phyloP scores from a whole-genome alignment of 495 filamentous ascomycete species.

The Rusavskia elegans region DNA sequence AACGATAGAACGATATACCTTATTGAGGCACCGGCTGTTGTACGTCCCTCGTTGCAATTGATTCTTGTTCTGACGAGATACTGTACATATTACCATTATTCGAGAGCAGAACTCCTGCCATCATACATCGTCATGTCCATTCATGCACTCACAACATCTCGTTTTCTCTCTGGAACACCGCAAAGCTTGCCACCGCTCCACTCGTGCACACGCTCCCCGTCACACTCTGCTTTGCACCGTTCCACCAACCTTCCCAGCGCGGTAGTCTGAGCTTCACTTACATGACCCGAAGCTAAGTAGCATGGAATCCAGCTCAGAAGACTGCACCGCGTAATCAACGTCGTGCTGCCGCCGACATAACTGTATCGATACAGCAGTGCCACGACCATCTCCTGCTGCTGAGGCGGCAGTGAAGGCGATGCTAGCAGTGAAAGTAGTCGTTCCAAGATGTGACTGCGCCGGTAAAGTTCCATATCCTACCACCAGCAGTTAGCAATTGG shows the following conservation, averaged over 20 bases:
- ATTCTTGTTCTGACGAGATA: no score
- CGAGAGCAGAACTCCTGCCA: no score
- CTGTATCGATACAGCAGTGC: constrained; percentile 58
- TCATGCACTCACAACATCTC: not conserved
- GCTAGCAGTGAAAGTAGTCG: constrained; percentile 54
- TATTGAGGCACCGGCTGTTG: no score
- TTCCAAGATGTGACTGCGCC: constrained; percentile 65
- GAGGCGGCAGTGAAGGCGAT: constrained; percentile 43
- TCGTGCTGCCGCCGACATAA: constrained; percentile 65
- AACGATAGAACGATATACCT: no score
- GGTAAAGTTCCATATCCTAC: constrained; percentile 70
- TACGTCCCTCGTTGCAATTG: no score
- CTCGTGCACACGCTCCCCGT: constrained; percentile 42
- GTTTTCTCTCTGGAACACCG: not conserved
- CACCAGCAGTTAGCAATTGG: not conserved
- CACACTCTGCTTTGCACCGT: constrained; percentile 53
- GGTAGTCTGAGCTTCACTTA: constrained; percentile 25
- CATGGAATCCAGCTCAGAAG: constrained; percentile 63
- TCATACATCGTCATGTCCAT: no score
- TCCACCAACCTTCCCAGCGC: constrained; percentile 40
- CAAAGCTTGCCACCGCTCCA: constrained; percentile 44
- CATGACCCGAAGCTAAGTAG: constrained; percentile 26
- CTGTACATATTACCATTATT: no score
- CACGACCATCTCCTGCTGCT: constrained; percentile 50
- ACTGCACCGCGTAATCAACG: constrained; percentile 72